phyloP scores from a whole-genome alignment of 495 filamentous ascomycete species.

The Aspergillus sclerotiicarbonarius region DNA sequence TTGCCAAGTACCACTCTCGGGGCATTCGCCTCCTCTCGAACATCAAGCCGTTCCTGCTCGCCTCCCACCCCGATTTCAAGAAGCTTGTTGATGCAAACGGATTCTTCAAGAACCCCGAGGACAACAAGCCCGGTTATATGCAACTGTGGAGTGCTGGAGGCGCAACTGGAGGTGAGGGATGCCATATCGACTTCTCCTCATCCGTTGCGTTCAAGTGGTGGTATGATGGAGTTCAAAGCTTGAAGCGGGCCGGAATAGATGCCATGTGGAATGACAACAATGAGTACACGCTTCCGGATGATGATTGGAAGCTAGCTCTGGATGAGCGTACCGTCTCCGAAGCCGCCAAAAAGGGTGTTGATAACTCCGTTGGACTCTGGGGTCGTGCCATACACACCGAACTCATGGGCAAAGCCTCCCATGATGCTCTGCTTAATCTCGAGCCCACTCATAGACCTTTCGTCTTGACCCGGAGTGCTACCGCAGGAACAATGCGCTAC shows the following conservation, averaged over 20 bases:
- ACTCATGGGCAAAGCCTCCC: conserved; percentile 62
- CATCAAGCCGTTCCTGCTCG: conserved; percentile 67
- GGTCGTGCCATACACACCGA: conserved; percentile 64
- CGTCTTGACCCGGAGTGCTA: conserved; percentile 65
- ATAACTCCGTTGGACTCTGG: conserved; percentile 55
- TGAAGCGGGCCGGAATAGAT: conserved; percentile 62
- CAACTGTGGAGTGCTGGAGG: conserved; percentile 68
- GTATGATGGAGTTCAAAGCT: conserved; percentile 59
- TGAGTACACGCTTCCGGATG: conserved; percentile 65
- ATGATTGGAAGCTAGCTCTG: conserved; percentile 60
- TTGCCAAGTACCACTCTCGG: conserved; percentile 55
- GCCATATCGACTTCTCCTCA: conserved; percentile 69
- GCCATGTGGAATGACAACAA: conserved; percentile 79
- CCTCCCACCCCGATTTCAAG: conserved; percentile 61
- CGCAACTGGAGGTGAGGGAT: conserved; percentile 64
- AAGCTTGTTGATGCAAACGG: conserved; percentile 52
- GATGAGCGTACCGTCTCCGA: conserved; percentile 36
- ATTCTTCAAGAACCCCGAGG: conserved; percentile 59
- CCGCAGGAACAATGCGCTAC: conserved; percentile 65
- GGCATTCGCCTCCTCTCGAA: conserved; percentile 67
- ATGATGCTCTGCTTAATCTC: conserved; percentile 57
- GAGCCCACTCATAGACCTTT: conserved; percentile 58
- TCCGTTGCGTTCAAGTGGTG: conserved; percentile 64
- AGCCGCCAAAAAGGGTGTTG: conserved; percentile 27
- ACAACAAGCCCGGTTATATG: conserved; percentile 51